Evolutionary conservation across 108 stramenopile species (phyloP).

Genomic region (Conticribra guillardii): DNA sequence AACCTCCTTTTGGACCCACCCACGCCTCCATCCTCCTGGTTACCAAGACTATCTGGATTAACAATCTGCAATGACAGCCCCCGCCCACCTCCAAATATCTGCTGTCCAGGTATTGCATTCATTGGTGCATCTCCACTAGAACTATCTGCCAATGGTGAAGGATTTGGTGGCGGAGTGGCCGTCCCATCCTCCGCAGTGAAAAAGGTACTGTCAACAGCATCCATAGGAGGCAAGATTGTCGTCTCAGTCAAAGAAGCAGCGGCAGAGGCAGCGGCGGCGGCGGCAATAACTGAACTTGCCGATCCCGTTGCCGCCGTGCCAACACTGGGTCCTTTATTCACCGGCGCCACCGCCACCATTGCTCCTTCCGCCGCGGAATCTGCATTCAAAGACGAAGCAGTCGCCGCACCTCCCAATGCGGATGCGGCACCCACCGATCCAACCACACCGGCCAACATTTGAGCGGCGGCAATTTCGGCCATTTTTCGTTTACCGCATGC

Average conservation of each 20-base stretch:
- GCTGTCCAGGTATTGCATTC: too few species aligned
- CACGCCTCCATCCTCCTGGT: constrained; percentile 36
- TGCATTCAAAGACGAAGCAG: too few species aligned
- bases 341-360: neutral
- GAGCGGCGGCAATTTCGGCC: constrained; percentile 85
- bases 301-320: constrained; percentile 4
- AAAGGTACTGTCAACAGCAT: constrained; percentile 1
- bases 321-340: constrained; percentile 19
- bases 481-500: constrained; percentile 87
- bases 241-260: constrained; percentile 4
- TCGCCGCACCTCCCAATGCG: too few species aligned
- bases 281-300: neutral
- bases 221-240: neutral
- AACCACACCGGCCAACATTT: constrained; percentile 83
- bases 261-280: neutral
- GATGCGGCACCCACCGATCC: too few species aligned
- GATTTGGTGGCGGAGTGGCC: constrained; percentile 26
- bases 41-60: constrained; percentile 77
- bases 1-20: constrained; percentile 23
- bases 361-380: too few species aligned
- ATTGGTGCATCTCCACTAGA: too few species aligned
- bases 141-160: neutral
- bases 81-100: constrained; percentile 16
- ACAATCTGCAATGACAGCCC: constrained; percentile 82
- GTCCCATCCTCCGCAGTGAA: constrained; percentile 28